Conservation (phyloP, 768 basidiomycete genomes). For the Pilatotrama ljubarskyi region DNA sequence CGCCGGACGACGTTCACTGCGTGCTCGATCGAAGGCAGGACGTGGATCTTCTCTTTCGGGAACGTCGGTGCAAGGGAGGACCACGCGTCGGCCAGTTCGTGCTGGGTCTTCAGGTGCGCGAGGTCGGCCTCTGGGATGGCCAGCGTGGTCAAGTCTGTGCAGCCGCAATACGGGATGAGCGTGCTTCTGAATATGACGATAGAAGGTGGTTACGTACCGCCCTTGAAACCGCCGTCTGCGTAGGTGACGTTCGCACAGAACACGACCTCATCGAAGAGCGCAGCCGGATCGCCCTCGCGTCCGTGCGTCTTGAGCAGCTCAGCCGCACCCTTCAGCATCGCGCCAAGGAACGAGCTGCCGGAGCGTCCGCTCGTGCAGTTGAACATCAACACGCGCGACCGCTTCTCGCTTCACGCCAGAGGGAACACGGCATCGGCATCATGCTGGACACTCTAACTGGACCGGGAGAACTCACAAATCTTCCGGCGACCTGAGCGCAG, state of each 20-base stretch:
- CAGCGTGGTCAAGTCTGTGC: slow-evolving; percentile 73
- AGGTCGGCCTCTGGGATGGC: slow-evolving; percentile 65
- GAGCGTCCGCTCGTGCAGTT: slow-evolving; percentile 94
- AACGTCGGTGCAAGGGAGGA: slow-evolving; percentile 58
- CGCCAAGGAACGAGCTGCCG: slow-evolving; percentile 65
- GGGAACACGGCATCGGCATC: neutral
- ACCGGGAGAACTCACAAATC: slow-evolving; percentile 2
- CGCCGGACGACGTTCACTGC: slow-evolving; percentile 68
- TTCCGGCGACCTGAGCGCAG: slow-evolving; percentile 42
- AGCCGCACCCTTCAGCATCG: slow-evolving; percentile 54
- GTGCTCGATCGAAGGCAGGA: slow-evolving; percentile 86
- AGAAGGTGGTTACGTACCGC: slow-evolving; percentile 49
- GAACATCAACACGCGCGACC: slow-evolving; percentile 72
- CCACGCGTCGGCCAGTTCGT: slow-evolving; percentile 78
- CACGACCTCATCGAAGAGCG: slow-evolving; percentile 81
- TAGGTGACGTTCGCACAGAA: slow-evolving; percentile 99
- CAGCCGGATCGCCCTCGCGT: slow-evolving; percentile 37
- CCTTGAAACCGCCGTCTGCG: slow-evolving; percentile 84
- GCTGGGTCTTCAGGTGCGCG: slow-evolving; percentile 68
- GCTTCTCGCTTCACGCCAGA: slow-evolving; percentile 27
- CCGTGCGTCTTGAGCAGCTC: slow-evolving; percentile 45
- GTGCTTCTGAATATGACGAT: slow-evolving; percentile 7
- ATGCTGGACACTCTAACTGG: neutral
- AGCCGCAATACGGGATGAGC: neutral
- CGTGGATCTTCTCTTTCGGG: slow-evolving; percentile 63